Base-by-base conservation (phyloP, 1,139 yeast species). In the Suhomyces panamericanus region DNA sequence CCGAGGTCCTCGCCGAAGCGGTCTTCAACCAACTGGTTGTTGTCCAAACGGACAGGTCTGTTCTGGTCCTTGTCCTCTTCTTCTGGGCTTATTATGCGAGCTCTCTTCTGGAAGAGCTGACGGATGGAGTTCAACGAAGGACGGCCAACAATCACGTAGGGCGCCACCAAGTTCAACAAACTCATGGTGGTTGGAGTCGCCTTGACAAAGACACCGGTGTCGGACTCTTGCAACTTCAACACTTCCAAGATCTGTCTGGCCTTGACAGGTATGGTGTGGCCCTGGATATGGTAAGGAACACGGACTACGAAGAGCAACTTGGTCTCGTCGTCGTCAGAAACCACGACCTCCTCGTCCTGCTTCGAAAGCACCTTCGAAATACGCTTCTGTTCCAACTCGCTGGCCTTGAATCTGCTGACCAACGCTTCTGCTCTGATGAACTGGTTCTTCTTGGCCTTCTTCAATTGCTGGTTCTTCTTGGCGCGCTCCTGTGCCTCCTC, bases 391-490 rank as follows among this genome's bases (percentile, higher is more conserved):
- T 86, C 93, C 61, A 87, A 77, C 50, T 77, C 80, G 35, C 81
- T 76, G 32, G 89, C 82, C 56, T 81, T 70, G 51, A 78, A 77
- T 58, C 80, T 81, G 31, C 87, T 80, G 37, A 85, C 85, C 51
- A 86, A 71, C 20, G 85, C 77, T 67, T 86, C 95, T 8, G 88
- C 87, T 67, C 95, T 78, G 41, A 83, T 64, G 55, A 86, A 86
- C 61, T 76, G 82, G 42, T 65, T 66, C 59, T 70, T 70, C 46
- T 67, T 67, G 44, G 66, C 66, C 43, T 64, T 69, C 54, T 68
- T 54, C 13, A 42, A 17, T 26, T 44, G 69, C 55, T 69, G 73
- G 54, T 69, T 70, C 42, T 63, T 62, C 27, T 56, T 54, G 16
- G 32, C 38, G 42, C 51, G 48, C 17, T 49, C 55, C 30, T 56